Evolutionary conservation across 257 asterid genomes (phyloP).

Genomic region (Solanum virginianum): DNA sequence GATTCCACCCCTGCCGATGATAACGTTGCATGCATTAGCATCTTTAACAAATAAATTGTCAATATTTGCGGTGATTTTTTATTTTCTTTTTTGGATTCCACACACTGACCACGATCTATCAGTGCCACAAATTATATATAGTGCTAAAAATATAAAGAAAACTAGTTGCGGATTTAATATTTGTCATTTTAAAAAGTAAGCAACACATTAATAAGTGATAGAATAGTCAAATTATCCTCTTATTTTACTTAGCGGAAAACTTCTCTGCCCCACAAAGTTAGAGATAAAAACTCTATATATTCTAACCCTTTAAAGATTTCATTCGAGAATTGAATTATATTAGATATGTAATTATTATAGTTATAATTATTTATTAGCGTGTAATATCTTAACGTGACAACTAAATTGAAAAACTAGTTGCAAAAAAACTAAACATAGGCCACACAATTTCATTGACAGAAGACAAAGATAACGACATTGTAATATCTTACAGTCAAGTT

Average conservation of each 20-base stretch:
- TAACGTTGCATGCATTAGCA: background rate
- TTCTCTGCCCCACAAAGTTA: too few species aligned
- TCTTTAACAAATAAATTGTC: background rate
- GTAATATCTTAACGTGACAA: background rate
- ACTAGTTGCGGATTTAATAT: background rate
- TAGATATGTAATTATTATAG: background rate
- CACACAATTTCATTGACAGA: background rate
- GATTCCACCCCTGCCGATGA: too few species aligned
- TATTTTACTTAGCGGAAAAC: too few species aligned
- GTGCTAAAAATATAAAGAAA: background rate
- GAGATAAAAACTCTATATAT: too few species aligned
- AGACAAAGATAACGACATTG: background rate
- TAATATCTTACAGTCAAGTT: background rate
- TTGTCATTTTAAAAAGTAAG: too few species aligned
- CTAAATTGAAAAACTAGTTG: background rate
- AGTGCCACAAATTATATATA: background rate
- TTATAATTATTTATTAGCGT: too few species aligned
- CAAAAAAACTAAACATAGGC: background rate
- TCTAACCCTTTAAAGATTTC: accelerated
- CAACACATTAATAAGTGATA: too few species aligned
- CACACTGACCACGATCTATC: background rate
- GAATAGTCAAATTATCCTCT: too few species aligned
- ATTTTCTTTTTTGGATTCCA: background rate
- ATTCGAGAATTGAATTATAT: background rate
- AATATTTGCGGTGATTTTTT: background rate